Conservation (phyloP, 257 asterid species). For the Gentiana macrophylla region DNA sequence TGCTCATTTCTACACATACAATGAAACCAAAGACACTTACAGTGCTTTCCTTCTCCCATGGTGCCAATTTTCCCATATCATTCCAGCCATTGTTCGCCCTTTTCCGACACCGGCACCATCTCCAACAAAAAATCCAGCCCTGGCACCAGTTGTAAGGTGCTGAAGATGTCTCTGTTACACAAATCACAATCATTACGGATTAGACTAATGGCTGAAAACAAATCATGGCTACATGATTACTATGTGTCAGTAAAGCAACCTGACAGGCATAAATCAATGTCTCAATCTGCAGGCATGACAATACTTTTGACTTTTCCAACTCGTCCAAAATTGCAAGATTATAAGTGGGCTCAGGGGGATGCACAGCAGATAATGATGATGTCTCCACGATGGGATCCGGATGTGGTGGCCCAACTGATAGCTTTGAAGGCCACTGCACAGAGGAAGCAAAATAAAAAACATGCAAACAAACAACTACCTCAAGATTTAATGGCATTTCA, state of each 20-base stretch:
- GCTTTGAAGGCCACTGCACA: slow-evolving; percentile 78
- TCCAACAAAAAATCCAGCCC: slow-evolving; percentile 98
- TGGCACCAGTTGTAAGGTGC: slow-evolving; percentile 69
- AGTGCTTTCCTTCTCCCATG: slow-evolving; percentile 76
- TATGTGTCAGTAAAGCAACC: slow-evolving; percentile 38
- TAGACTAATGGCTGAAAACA: slow-evolving; percentile 11
- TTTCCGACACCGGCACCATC: slow-evolving; percentile 99
- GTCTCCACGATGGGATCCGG: slow-evolving; percentile 99
- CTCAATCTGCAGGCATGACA: slow-evolving; percentile 97
- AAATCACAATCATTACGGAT: slow-evolving; percentile 14
- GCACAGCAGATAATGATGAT: slow-evolving; percentile 83
- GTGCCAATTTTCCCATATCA: slow-evolving; percentile 98
- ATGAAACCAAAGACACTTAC: slow-evolving; percentile 31
- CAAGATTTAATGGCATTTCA: too few species aligned
- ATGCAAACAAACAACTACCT: neutral
- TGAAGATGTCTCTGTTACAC: slow-evolving; percentile 80
- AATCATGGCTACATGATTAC: neutral
- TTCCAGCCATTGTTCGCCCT: slow-evolving; percentile 96
- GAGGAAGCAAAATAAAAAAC: slow-evolving; percentile 11
- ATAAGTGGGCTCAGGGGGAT: slow-evolving; percentile 95
- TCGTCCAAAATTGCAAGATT: slow-evolving; percentile 63
- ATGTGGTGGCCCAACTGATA: slow-evolving; percentile 85
- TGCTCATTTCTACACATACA: too few species aligned
- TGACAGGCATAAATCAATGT: slow-evolving; percentile 93
- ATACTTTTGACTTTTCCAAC: slow-evolving; percentile 59